phyloP scores from a whole-genome alignment of 768 basidiomycete species.

The Gautieria morchelliformis region DNA sequence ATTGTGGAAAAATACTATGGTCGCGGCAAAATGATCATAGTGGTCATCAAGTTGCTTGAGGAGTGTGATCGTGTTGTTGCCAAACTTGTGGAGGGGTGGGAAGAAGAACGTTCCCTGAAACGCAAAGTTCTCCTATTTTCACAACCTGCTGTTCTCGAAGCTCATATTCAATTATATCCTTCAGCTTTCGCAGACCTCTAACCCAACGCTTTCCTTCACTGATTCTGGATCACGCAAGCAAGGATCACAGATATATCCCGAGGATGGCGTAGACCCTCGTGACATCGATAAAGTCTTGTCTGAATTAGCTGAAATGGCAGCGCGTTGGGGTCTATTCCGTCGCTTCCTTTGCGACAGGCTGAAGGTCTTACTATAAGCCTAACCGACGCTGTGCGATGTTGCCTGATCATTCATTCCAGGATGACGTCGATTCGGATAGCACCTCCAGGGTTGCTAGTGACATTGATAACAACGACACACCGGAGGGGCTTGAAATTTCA shows the following conservation, averaged over 20 bases:
- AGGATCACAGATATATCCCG: constrained; percentile 12
- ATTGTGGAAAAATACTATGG: constrained; percentile 99
- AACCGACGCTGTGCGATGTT: not conserved
- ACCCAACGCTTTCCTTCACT: not conserved
- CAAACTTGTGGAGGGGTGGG: constrained; percentile 74
- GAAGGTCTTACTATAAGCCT: constrained; percentile 30
- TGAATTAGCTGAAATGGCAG: constrained; percentile 82
- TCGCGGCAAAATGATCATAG: constrained; percentile 70
- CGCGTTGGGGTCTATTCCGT: constrained; percentile 85
- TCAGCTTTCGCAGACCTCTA: constrained; percentile 1
- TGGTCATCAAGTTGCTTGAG: constrained; percentile 63
- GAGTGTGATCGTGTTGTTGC: constrained; percentile 84
- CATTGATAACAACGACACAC: not conserved
- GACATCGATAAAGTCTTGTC: constrained; percentile 88
- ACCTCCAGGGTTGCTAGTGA: not conserved
- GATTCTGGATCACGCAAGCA: constrained; percentile 3
- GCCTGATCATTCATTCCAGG: not conserved
- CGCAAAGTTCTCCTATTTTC: constrained; percentile 46
- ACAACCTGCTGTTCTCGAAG: not conserved
- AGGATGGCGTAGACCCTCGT: constrained; percentile 64
- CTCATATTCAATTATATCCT: not conserved
- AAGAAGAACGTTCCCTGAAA: constrained; percentile 78
- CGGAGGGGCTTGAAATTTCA: not conserved
- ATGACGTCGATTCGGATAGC: not conserved
- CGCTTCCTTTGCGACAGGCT: constrained; percentile 76